A percentile compares a stretch with the other conserved stretches of the same genome.
These are phyloP conservation scores for Butyriboletus loyo DNA, from an alignment of 768 basidiomycete species.

Conservation along the genomic window DNA sequence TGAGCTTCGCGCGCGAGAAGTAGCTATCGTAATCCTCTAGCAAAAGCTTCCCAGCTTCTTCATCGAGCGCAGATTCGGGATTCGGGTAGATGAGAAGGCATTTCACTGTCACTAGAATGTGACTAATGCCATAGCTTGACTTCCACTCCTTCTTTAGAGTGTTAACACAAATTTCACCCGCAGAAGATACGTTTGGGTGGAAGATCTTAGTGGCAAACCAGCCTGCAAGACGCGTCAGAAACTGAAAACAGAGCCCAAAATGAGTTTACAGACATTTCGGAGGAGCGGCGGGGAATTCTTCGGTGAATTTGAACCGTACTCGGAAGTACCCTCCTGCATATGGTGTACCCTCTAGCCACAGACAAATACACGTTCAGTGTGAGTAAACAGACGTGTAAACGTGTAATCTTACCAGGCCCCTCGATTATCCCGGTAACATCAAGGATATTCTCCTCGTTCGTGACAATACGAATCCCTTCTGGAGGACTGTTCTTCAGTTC, in stretches of 20 bases:
- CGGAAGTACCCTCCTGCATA: slow-evolving; percentile 71
- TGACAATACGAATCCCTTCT: slow-evolving; percentile 88
- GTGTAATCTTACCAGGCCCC: slow-evolving; percentile 70
- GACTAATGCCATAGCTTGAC: slow-evolving; percentile 82
- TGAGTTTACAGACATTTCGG: slow-evolving; percentile 71
- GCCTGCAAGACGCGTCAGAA: slow-evolving; percentile 45
- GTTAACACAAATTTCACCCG: slow-evolving; percentile 95
- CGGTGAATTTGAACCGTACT: slow-evolving; percentile 83
- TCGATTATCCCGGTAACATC: slow-evolving; percentile 86
- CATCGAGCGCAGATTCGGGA: slow-evolving; percentile 93
- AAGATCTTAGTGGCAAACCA: slow-evolving; percentile 94
- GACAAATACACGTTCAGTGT: slow-evolving; percentile 3
- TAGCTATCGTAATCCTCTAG: slow-evolving; percentile 89
- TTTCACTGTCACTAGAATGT: slow-evolving; percentile 90
- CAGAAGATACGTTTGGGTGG: slow-evolving; percentile 89
- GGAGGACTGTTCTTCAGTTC: slow-evolving; percentile 81
- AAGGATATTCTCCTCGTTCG: slow-evolving; percentile 84
- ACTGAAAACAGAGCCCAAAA: background rate
- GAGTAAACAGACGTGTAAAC: background rate
- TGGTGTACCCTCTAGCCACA: slow-evolving; percentile 54
- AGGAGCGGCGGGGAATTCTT: slow-evolving; percentile 90
- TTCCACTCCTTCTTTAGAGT: slow-evolving; percentile 98
- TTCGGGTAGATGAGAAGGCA: slow-evolving; percentile 96
- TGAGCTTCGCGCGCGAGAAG: slow-evolving; percentile 79
- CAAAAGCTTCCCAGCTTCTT: slow-evolving; percentile 91